Percentiles rank a stretch among this genome's conserved stretches.
These are phyloP conservation scores for Clathrospora elynae DNA, from an alignment of 2,329 filamentous ascomycete genomes.

Conservation along the genomic window DNA sequence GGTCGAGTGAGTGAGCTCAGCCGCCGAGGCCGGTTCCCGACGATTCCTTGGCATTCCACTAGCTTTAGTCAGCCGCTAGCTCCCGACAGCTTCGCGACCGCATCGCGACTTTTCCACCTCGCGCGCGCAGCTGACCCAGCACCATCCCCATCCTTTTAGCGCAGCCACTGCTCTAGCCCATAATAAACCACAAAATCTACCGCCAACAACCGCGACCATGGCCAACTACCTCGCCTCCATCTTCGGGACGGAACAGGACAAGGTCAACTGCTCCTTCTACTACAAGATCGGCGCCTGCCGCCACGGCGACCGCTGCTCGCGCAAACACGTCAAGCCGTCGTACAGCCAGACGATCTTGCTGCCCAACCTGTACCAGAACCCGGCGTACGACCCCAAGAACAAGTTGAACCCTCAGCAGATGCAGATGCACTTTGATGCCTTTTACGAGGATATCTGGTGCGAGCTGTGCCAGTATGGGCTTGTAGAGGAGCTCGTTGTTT, in stretches of 20 bases:
- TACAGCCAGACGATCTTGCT: conserved; percentile 98
- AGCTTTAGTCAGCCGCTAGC: conserved; percentile 18
- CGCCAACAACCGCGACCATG: conserved; percentile 59
- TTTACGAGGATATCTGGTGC: conserved; percentile 99
- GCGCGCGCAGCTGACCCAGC: conserved; percentile 3
- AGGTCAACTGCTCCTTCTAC: conserved; percentile 99
- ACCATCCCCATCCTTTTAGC: not conserved
- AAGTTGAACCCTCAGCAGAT: conserved; percentile 96
- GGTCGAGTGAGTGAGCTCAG: conserved; percentile 1
- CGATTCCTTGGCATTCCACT: conserved; percentile 11
- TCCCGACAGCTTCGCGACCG: conserved; percentile 13
- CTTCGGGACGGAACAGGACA: conserved; percentile 99
- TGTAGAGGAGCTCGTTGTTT: conserved; percentile 96
- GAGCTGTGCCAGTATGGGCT: conserved; percentile 98
- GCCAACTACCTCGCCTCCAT: conserved; percentile 99
- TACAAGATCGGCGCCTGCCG: conserved; percentile 99
- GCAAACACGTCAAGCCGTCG: conserved; percentile 98
- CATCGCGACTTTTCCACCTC: conserved; percentile 15
- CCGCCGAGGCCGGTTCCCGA: conserved; percentile 13
- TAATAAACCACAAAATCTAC: not conserved
- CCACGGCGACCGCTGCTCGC: conserved; percentile 95
- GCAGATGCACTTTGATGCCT: conserved; percentile 99
- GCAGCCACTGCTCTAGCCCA: not conserved
- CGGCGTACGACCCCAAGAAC: conserved; percentile 92
- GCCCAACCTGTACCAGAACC: conserved; percentile 98